Base-by-base conservation (phyloP, 2,329 filamentous ascomycete species). In the Sordariomycetes sp. region DNA sequence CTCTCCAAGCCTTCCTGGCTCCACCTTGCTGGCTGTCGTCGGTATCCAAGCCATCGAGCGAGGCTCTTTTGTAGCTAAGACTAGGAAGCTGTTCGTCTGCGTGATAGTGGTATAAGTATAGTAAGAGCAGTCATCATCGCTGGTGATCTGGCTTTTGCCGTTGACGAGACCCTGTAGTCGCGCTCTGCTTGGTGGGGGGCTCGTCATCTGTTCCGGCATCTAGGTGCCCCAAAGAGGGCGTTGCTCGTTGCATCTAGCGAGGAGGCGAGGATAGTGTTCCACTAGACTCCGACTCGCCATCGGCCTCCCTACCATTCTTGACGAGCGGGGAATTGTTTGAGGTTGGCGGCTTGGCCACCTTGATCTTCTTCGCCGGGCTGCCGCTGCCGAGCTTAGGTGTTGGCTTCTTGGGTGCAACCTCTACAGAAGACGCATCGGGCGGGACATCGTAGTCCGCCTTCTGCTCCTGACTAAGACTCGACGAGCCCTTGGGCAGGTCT, bases 211-310 rank as follows among this genome's bases (percentile, higher is more conserved):
- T n/a, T n/a, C n/a, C 16, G 27, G 8, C 27, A 10, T 15, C 9
- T 25, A 25, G 29, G 14, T n/a, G 15, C n/a, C n/a, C n/a, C n/a
- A n/a, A n/a, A n/a, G n/a, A n/a, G n/a, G n/a, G n/a, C n/a, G n/a
- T n/a, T n/a, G n/a, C n/a, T 30, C 30, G 31, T 25, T 8, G 9
- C n/a, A 5, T 18, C 23, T 30, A 37, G 10, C 24, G 35, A 4
- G 68, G 68, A 14, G 72, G 72, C 12, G 72, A 75, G 1, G 72
- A 75, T 39, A 73, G 49, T 0, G 68, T 68, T 14, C 66, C 72
- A 1, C 70, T 74, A 26, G 70, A 73, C 46, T 76, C 72, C 12
- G 70, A 74, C 40, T 66, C 67, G 27, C 55, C 64, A 30, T 74
- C 71, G 14, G 61, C 60, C 29, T 66, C 59, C 29, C 62, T 61